Evolutionary conservation across 306 rosid species (phyloP), one percentile per base, ranked within the genome.

Genomic region (Cicer yamashitae): DNA sequence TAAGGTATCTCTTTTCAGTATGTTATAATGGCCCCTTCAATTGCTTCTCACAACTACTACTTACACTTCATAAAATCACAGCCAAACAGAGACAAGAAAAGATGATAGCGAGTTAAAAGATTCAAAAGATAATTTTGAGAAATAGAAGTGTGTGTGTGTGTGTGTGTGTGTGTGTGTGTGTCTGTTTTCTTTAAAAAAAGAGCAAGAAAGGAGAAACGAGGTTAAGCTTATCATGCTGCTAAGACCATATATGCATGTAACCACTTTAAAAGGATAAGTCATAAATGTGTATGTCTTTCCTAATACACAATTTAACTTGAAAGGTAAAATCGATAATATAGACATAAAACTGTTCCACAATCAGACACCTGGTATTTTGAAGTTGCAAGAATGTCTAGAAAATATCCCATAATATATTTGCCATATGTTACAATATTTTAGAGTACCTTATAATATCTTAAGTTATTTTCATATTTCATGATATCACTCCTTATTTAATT

Each of bases 331-430:
- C 10, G 10, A 54, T 64, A 53, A 15, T 61, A 60, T 7, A 56
- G 37, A 34, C 43, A 77, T 30, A 77, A 46, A 39, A 37, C 40
- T 46, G 47, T 59, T 47, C 53, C 81, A 58, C 52, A 46, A 47
- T 6, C 41, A 77, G 53, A 14, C 44, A 58, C 13, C 51, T 4
- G 4, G 52, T 39, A 59, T 17, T 45, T 46, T 25, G 39, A 58
- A 58, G 73, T 48, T 69, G 45, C 41, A 48, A 69, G 60, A 69
- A 75, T 47, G 25, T 75, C 65, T 48, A 64, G 17, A 75, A 75
- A 64, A 64, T 37, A 37, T 34, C n/a, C 6, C 48, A 61, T 15
- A 15, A 15, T 62, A 74, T 39, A 15, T 30, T 69, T 34, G 34
- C 1, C 41, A 11, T 50, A 51, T 47, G 25, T 25, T 15, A 22